phyloP scores from a whole-genome alignment of 306 rosid genomes.

The Ormosia semicastrata region DNA sequence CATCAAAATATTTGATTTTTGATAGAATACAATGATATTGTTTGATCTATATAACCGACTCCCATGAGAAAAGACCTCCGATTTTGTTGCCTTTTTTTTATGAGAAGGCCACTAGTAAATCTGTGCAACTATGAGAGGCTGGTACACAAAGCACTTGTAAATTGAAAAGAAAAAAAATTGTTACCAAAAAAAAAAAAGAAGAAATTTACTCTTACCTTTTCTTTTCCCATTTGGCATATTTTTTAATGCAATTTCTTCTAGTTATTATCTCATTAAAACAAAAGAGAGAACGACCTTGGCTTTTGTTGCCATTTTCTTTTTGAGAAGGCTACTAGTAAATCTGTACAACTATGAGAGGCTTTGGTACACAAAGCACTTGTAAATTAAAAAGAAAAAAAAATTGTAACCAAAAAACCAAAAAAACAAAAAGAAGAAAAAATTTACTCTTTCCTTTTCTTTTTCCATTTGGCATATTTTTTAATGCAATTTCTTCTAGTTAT shows the following conservation, averaged over 20 bases:
- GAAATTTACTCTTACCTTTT: background rate
- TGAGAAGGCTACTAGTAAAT: background rate
- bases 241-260: constrained; percentile 1
- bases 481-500: constrained; percentile 14
- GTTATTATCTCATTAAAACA: constrained; percentile 17
- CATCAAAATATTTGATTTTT: too few relatives aligned
- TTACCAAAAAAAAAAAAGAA: background rate
- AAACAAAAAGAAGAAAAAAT: background rate
- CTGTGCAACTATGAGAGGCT: background rate
- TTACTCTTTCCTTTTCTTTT: background rate
- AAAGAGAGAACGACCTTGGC: constrained; percentile 1
- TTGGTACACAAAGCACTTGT: background rate
- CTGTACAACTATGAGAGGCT: background rate
- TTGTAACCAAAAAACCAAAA: background rate
- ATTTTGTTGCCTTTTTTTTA: too few relatives aligned
- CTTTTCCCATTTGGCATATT: background rate
- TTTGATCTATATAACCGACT: too few relatives aligned
- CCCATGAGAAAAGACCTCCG: too few relatives aligned
- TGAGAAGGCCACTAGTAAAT: too few relatives aligned
- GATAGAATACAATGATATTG: too few relatives aligned
- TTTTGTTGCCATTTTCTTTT: too few relatives aligned
- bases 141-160: too few relatives aligned
- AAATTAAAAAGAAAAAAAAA: background rate
- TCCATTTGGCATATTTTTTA: background rate
- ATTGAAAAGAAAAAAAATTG: background rate